Evolutionary conservation across 192 early-diverging fungal species (phyloP).

Genomic region (Coemansia asiatica): DNA sequence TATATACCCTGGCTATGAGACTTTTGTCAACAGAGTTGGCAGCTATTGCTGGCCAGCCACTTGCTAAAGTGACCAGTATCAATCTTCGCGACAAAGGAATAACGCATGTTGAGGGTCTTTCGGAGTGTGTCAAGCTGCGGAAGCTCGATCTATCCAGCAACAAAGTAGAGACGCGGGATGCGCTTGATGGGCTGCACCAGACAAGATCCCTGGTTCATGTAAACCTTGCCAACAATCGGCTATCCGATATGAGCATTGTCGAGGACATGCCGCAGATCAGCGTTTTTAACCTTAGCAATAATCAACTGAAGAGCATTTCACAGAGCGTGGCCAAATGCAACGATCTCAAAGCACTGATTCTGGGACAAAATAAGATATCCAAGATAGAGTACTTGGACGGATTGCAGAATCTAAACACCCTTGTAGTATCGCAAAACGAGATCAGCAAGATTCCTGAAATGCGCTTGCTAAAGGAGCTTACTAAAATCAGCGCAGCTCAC

Average conservation of each 20-base stretch:
- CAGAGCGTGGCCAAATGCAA: conserved; percentile 56
- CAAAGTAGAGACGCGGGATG: conserved; percentile 58
- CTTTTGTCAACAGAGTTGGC: conserved; percentile 37
- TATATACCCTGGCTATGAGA: conserved; percentile 19
- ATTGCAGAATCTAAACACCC: conserved; percentile 65
- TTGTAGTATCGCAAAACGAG: conserved; percentile 82
- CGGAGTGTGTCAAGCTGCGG: conserved; percentile 51
- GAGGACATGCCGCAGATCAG: conserved; percentile 4
- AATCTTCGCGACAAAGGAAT: conserved; percentile 62
- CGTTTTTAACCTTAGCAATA: conserved; percentile 75
- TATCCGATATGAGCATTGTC: conserved; percentile 22
- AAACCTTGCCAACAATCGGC: conserved; percentile 69
- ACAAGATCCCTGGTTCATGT: conserved; percentile 56
- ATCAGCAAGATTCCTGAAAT: conserved; percentile 61
- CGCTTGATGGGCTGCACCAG: conserved; percentile 58
- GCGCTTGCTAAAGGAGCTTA: conserved; percentile 59
- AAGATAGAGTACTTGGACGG: conserved; percentile 64
- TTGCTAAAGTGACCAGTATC: conserved; percentile 53
- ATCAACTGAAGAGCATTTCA: conserved; percentile 64
- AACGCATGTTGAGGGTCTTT: conserved; percentile 69
- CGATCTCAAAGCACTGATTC: conserved; percentile 75
- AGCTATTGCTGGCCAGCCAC: conserved; percentile 3
- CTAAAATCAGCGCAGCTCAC: conserved; percentile 76
- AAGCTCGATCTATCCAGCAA: conserved; percentile 69
- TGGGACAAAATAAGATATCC: conserved; percentile 74